Evolutionary conservation across 2,329 filamentous ascomycete genomes (phyloP), one percentile per base, ranked within the genome.

Genomic region (Hymenoscyphus fructigenus): DNA sequence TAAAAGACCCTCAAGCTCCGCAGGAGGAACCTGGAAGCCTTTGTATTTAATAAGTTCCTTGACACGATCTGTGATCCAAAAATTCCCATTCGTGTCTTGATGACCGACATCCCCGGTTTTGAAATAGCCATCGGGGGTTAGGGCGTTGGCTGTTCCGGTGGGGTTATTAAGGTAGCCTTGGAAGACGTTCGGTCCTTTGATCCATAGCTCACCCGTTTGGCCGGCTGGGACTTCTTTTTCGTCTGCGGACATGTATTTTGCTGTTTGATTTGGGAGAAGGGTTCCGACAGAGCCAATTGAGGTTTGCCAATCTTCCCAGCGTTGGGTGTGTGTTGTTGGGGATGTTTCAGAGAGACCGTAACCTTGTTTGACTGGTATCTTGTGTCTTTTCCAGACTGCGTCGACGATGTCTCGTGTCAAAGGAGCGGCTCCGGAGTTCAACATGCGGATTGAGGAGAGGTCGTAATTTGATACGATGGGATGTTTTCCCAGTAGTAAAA

Each of bases 321-420:
- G 80, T 77, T 93, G 91, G 10, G 86, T 86, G 71, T 92, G 89
- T 0, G 91, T 91, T 0, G 88, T 90, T 0, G 93, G 93, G 29
- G 89, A 89, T 15, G 92, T 96, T 80, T 98, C 94, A 5, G 88
- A 92, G 5, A 98, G 83, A 0, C 94, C 94, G 74, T 97, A 98
- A 20, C 91, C 93, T 78, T 98, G 94, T 81, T 97, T 97, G 66
- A 97, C 87, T 1, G 89, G 89, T 23, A 96, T 83, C 60, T 87
- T 87, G 65, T 95, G 85, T 7, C 93, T 86, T 23, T 85, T 78
- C 81, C 91, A 91, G 2, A 95, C 85, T 9, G 87, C 84, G 63
- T 92, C 86, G 0, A 94, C 90, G 1, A 98, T 84, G 68, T 97
- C 92, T 36, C 82, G 81, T 0, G 92, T 94, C 50, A 97, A 80